Percentiles rank a stretch among this genome's conserved stretches.
These are phyloP conservation scores for Grifola frondosa DNA, from an alignment of 1,284 basidiomycete species.

Conservation along the genomic window DNA sequence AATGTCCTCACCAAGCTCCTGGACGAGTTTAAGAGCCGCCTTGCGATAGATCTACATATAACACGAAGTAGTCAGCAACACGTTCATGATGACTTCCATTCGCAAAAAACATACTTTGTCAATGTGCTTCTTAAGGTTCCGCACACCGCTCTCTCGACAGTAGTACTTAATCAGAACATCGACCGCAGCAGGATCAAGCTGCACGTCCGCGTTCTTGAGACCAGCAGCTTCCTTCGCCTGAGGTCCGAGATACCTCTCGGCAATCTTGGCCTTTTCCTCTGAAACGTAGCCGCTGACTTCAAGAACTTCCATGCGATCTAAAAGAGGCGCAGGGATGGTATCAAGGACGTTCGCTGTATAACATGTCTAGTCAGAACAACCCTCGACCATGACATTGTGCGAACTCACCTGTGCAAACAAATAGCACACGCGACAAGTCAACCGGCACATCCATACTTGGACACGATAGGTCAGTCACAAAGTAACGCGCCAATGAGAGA, in stretches of 20 bases:
- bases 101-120: constrained; percentile 69
- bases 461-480: background rate
- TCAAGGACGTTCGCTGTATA: constrained; percentile 81
- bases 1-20: constrained; percentile 86
- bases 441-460: constrained; percentile 94
- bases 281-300: constrained; percentile 97
- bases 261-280: constrained; percentile 95
- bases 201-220: constrained; percentile 80
- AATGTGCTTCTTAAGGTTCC: constrained; percentile 94
- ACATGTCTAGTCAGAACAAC: constrained; percentile 1
- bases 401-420: constrained; percentile 87
- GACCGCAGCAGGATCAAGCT: constrained; percentile 76
- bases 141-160: constrained; percentile 94
- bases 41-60: constrained; percentile 92
- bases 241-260: constrained; percentile 88
- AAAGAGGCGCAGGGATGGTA: constrained; percentile 93
- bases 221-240: constrained; percentile 94
- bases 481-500: background rate
- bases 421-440: constrained; percentile 93
- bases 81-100: background rate
- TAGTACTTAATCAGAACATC: constrained; percentile 95
- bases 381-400: background rate
- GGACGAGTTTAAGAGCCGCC: constrained; percentile 90
- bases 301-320: constrained; percentile 97
- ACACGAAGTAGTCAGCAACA: background rate